A percentile compares a stretch with the other conserved stretches of the same genome.
Evolutionary conservation across 2,329 filamentous ascomycete species (phyloP).

Genomic region (Aspergillus pseudoviridinutans): DNA sequence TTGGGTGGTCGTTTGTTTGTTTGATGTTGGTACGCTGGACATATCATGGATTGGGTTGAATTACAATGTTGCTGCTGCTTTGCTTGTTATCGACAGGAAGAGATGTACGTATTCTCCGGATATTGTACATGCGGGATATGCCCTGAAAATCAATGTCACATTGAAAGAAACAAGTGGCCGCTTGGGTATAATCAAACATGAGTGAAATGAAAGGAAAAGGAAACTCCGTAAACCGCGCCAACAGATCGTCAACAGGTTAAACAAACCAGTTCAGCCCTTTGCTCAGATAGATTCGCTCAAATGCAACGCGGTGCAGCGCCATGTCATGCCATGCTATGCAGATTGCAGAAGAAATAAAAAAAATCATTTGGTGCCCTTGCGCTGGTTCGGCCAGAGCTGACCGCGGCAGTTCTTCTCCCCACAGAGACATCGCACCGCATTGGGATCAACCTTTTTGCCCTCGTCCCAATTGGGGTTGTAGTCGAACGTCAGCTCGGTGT

Average conservation of each 20-base stretch:
- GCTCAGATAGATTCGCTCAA: no score
- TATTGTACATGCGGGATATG: no score
- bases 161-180: not conserved
- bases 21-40: no score
- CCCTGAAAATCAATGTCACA: not conserved
- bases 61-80: no score
- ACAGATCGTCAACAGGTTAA: no score
- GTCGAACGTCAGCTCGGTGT: constrained; percentile 46
- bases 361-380: constrained; percentile 26
- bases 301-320: not conserved
- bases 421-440: constrained; percentile 42
- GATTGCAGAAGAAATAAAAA: not conserved
- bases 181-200: not conserved
- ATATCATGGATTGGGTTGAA: no score
- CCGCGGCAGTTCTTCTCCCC: constrained; percentile 42
- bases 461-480: constrained; percentile 37
- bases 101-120: no score
- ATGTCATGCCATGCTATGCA: constrained; percentile 1
- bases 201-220: not conserved
- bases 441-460: constrained; percentile 29
- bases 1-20: no score
- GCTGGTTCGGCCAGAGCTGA: constrained; percentile 41
- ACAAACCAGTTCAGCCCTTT: no score
- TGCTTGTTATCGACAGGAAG: no score
- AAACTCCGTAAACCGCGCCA: no score